Percentiles rank a stretch among this genome's conserved stretches.
Evolutionary conservation across 202 grass and related monocot genomes (phyloP).

Genomic region (Eragrostis tef): DNA sequence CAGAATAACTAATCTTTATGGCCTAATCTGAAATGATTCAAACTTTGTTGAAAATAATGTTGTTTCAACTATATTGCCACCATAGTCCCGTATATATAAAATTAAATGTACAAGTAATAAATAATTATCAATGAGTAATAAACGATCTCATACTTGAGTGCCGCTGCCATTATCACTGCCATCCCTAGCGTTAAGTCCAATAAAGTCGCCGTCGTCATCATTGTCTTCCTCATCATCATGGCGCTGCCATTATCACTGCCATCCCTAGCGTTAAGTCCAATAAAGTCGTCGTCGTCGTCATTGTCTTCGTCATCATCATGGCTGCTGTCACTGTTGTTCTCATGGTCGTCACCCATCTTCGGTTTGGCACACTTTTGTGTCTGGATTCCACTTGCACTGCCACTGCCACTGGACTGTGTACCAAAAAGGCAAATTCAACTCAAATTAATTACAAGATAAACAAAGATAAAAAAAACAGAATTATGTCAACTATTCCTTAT

Average conservation of each 20-base stretch:
- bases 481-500: slow-evolving; percentile 10
- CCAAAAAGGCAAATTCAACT: slow-evolving; percentile 46
- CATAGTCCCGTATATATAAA: neutral
- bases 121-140: slow-evolving; percentile 25
- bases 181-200: slow-evolving; percentile 70
- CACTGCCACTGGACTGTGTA: slow-evolving; percentile 82
- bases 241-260: slow-evolving; percentile 62
- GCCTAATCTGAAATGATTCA: neutral
- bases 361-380: slow-evolving; percentile 67
- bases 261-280: slow-evolving; percentile 70
- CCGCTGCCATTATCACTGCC: slow-evolving; percentile 72
- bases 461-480: slow-evolving; percentile 21
- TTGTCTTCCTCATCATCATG: slow-evolving; percentile 40
- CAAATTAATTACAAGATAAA: slow-evolving; percentile 41
- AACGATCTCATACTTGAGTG: slow-evolving; percentile 69
- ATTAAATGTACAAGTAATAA: slow-evolving; percentile 23
- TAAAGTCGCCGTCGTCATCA: slow-evolving; percentile 37
- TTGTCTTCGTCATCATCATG: slow-evolving; percentile 41
- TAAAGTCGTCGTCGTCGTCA: slow-evolving; percentile 38
- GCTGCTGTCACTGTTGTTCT: slow-evolving; percentile 57
- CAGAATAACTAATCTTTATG: slow-evolving; percentile 21
- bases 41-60: slow-evolving; percentile 19
- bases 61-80: slow-evolving; percentile 14
- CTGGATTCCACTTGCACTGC: slow-evolving; percentile 90
- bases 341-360: slow-evolving; percentile 59